phyloP scores from a whole-genome alignment of 23 red algal genomes.

The Gracilaria domingensis region DNA sequence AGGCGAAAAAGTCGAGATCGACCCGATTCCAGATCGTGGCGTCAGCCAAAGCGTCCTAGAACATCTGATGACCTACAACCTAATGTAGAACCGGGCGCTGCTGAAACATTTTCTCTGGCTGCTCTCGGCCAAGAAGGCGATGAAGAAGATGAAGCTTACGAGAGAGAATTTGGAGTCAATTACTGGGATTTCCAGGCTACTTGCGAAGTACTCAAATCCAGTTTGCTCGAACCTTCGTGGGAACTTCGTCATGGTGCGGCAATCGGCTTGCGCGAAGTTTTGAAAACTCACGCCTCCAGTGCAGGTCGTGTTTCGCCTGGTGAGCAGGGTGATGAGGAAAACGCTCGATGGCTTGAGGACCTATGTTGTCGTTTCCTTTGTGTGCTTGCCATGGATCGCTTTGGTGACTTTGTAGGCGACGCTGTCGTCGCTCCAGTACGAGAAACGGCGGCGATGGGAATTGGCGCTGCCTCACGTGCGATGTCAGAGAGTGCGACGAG shows the following conservation, averaged over 20 bases:
- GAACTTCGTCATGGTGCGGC: slow-evolving; percentile 95
- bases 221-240: slow-evolving; percentile 79
- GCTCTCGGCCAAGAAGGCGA: slow-evolving; percentile 38
- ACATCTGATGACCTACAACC: background rate
- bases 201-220: slow-evolving; percentile 72
- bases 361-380: slow-evolving; percentile 85
- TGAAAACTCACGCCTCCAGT: slow-evolving; percentile 66
- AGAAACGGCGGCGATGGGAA: slow-evolving; percentile 93
- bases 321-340: slow-evolving; percentile 56
- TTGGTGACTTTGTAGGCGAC: slow-evolving; percentile 95
- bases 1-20: slow-evolving; percentile 53
- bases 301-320: slow-evolving; percentile 58
- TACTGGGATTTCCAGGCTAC: slow-evolving; percentile 76
- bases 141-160: slow-evolving; percentile 67
- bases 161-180: slow-evolving; percentile 43
- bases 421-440: slow-evolving; percentile 94
- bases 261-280: slow-evolving; percentile 87
- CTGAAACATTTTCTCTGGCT: slow-evolving; percentile 51
- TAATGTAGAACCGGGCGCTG: slow-evolving; percentile 7
- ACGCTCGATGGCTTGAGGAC: slow-evolving; percentile 84
- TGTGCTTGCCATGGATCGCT: slow-evolving; percentile 96
- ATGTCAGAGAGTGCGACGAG: slow-evolving; percentile 48
- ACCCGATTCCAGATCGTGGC: background rate
- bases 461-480: slow-evolving; percentile 68
- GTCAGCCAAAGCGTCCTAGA: slow-evolving; percentile 44